Base-by-base conservation (phyloP, 306 rosid species). In the Purshia tridentata region DNA sequence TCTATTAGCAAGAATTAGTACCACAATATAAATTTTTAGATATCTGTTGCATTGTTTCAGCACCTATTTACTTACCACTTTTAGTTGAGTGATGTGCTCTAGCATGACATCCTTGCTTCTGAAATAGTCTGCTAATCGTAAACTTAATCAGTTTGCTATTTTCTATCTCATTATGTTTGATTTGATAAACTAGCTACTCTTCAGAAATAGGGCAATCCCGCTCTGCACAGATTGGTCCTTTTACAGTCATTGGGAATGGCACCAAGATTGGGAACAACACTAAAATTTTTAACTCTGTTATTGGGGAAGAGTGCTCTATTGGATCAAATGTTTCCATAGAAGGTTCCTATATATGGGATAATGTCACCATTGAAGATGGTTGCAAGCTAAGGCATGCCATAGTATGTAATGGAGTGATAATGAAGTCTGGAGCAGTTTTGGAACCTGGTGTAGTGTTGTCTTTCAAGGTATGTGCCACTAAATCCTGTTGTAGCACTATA, bases 371-470 rank as follows among this genome's bases (percentile, higher is more conserved):
- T 78, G 97, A 92, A 88, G 97, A 95, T 90, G 96, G 89, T 63
- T 95, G 99, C 74, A 81, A 86, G 71, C 88, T 95, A 72, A 85
- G 79, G 74, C 89, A 91, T 87, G 92, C 93, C 72, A 87, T 95
- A 61, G 92, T 88, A 22, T 95, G 99, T 87, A 89, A 90, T 79
- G 98, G 98, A 83, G 99, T 88, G 80, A 73, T 77, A 56, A 49
- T 90, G 73, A 95, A 86, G 74, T 84, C 89, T 9, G 92, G 97
- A 80, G 89, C 97, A 76, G 80, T 83, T 69, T 74, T 91, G 82
- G 90, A 88, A 86, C 97, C 99, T 49, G 99, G 99, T 66, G 91
- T 82, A 69, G 79, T 90, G 66, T 82, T 95, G 87, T 95, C 97
- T 65, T 92, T 95, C 82, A 95, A 90, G 97, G 99, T 95, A 76